phyloP scores from a whole-genome alignment of 371 early-diverging fungal species.

The Apophysomyces sp. region DNA sequence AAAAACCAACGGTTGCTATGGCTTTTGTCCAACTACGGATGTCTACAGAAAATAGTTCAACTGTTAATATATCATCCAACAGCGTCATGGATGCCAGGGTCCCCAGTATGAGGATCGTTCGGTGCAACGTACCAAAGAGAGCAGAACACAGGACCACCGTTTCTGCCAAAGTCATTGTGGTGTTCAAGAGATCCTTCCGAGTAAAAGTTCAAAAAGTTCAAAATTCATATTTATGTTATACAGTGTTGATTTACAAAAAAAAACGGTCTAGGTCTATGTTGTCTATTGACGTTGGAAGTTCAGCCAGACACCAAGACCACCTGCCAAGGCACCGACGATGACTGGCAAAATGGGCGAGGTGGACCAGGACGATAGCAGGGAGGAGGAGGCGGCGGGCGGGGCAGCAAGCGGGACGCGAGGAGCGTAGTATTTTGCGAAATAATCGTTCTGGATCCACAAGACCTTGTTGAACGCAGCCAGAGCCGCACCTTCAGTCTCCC shows the following conservation, averaged over 20 bases:
- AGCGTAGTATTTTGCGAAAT: conserved; percentile 80
- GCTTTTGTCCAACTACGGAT: too few relatives aligned
- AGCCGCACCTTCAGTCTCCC: conserved; percentile 55
- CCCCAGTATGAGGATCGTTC: too few relatives aligned
- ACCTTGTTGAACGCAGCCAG: conserved; percentile 81
- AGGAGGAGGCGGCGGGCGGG: conserved; percentile 1
- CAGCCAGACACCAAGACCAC: conserved; percentile 29
- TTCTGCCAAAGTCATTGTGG: too few relatives aligned
- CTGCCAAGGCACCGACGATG: conserved; percentile 26
- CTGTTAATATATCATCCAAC: too few relatives aligned
- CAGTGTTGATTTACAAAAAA: background rate
- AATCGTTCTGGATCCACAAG: conserved; percentile 88
- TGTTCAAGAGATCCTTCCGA: too few relatives aligned
- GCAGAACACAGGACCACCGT: too few relatives aligned
- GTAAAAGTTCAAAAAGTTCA: too few relatives aligned
- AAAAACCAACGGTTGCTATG: too few relatives aligned
- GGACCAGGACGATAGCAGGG: background rate
- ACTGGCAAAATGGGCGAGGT: conserved; percentile 21
- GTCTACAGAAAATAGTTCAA: too few relatives aligned
- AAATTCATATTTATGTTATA: too few relatives aligned
- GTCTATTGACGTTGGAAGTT: background rate
- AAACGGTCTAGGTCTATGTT: background rate
- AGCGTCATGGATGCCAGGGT: too few relatives aligned
- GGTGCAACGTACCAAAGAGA: too few relatives aligned
- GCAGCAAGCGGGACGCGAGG: conserved; percentile 17